These are phyloP conservation scores for Pseudocercospora macadamiae DNA, from an alignment of 2,329 filamentous ascomycete genomes.

Conservation along the genomic window DNA sequence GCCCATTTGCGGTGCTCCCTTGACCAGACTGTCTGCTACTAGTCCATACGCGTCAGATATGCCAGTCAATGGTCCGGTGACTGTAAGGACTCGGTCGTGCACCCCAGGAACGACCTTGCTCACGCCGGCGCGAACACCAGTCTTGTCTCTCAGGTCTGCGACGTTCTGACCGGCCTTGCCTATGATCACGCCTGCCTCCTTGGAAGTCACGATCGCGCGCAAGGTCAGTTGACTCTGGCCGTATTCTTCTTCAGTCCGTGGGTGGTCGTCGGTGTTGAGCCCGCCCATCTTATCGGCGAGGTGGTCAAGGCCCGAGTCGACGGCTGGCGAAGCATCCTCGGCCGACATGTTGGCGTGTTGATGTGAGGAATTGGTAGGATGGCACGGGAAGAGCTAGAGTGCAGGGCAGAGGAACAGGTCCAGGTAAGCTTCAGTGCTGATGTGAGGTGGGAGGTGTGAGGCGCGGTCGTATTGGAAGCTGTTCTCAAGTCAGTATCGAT, in stretches of 20 bases:
- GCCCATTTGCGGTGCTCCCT: conserved; percentile 91
- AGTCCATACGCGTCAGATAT: conserved; percentile 92
- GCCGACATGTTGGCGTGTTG: conserved; percentile 33
- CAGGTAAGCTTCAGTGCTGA: conserved; percentile 14
- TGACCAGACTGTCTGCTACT: conserved; percentile 86
- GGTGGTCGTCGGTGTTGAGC: conserved; percentile 64
- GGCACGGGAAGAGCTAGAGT: conserved; percentile 5
- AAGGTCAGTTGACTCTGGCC: conserved; percentile 89
- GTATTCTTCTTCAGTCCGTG: conserved; percentile 97
- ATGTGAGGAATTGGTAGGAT: not conserved
- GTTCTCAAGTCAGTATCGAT: conserved; percentile 6
- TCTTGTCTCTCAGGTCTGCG: conserved; percentile 94
- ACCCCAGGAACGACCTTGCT: conserved; percentile 98
- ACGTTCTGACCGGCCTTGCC: conserved; percentile 99
- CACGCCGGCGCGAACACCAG: conserved; percentile 94
- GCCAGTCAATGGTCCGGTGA: conserved; percentile 85
- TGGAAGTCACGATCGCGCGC: conserved; percentile 96
- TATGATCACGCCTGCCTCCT: conserved; percentile 98
- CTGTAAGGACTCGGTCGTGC: conserved; percentile 93
- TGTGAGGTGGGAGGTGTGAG: conserved; percentile 11
- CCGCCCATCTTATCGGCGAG: conserved; percentile 47
- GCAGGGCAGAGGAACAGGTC: conserved; percentile 7
- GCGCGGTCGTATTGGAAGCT: conserved; percentile 12
- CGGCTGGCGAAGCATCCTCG: conserved; percentile 32
- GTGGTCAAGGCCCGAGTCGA: conserved; percentile 37